Percentiles rank a stretch among this genome's conserved stretches.
Conservation (phyloP, 2,329 filamentous ascomycete genomes). For the Colletotrichum sp. region DNA sequence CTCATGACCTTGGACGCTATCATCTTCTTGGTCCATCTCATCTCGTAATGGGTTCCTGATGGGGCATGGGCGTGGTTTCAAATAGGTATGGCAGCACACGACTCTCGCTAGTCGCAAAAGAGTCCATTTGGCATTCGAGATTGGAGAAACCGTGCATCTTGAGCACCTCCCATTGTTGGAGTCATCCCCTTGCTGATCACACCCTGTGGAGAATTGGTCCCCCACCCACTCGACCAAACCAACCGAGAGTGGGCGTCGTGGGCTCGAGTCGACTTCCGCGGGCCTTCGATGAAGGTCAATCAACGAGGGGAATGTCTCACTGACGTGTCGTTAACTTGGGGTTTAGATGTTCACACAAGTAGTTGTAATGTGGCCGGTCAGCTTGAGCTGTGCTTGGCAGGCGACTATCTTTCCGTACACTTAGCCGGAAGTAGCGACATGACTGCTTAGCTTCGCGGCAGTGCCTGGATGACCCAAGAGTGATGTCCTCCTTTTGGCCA, state of each 20-base stretch:
- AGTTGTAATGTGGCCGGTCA: background rate
- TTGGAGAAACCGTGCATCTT: background rate
- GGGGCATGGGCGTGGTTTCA: background rate
- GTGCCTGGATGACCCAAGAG: background rate
- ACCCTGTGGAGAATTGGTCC: background rate
- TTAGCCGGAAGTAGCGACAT: background rate
- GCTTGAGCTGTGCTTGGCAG: background rate
- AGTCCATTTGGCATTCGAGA: background rate
- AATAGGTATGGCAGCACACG: background rate
- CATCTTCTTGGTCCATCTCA: background rate
- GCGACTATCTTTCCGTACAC: background rate
- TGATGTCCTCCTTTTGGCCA: background rate
- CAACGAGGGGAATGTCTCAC: background rate
- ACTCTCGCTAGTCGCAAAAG: background rate
- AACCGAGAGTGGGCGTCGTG: background rate
- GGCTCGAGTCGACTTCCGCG: background rate
- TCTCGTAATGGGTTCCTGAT: constrained; percentile 15
- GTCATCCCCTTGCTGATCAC: background rate
- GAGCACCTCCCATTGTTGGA: background rate
- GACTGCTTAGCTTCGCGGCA: background rate
- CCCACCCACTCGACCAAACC: background rate
- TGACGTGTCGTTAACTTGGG: background rate
- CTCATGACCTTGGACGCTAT: background rate
- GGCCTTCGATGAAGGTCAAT: background rate
- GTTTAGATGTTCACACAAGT: background rate